Percentiles rank a stretch among this genome's conserved stretches.
Evolutionary conservation across 768 basidiomycete species (phyloP).

Genomic region (Lactifluus piperatus): DNA sequence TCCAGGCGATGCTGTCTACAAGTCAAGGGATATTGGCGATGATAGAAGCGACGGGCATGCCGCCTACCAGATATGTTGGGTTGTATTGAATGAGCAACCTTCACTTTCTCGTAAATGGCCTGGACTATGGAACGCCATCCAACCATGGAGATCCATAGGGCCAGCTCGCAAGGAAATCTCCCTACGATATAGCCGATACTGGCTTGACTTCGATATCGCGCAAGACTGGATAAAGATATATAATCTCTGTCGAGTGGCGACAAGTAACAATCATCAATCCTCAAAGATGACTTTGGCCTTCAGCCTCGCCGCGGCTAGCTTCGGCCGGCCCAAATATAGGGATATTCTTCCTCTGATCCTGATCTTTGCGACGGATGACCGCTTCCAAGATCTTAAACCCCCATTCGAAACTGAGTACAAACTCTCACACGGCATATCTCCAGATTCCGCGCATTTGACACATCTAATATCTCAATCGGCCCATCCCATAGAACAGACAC

Average conservation of each 20-base stretch:
- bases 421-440: no score
- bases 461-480: no score
- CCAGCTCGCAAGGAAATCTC: not conserved
- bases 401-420: no score
- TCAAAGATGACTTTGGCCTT: not conserved
- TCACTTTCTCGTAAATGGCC: not conserved
- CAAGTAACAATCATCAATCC: not conserved
- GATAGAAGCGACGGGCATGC: not conserved
- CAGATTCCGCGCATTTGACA: no score
- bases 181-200: slow-evolving; percentile 2
- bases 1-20: not conserved
- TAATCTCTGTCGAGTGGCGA: not conserved
- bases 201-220: not conserved
- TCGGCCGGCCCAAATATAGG: not conserved
- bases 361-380: not conserved
- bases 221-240: not conserved
- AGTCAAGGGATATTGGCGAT: not conserved
- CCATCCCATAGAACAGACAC: no score
- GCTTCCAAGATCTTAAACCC: not conserved
- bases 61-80: not conserved
- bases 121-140: not conserved
- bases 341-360: not conserved
- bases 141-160: not conserved
- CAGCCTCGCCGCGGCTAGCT: not conserved
- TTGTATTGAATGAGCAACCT: not conserved